A percentile compares a stretch with the other conserved stretches of the same genome.
phyloP scores from a whole-genome alignment of 495 filamentous ascomycete species.

The Penicillium herquei region DNA sequence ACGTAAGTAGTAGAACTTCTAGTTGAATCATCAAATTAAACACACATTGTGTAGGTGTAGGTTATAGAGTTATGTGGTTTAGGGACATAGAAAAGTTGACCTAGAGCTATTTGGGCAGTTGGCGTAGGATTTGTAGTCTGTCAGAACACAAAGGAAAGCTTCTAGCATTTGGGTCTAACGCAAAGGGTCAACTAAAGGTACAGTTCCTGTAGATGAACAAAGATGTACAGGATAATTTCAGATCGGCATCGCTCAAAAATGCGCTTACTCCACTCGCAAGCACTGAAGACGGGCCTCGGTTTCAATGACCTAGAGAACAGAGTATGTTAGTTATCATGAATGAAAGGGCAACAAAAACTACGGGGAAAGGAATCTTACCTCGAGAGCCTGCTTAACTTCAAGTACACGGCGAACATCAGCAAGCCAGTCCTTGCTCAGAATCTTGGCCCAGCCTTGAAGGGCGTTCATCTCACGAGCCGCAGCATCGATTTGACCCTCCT shows the following conservation, averaged over 20 bases:
- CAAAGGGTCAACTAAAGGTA: slow-evolving; percentile 46
- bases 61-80: no score
- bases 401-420: slow-evolving; percentile 81
- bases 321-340: background rate
- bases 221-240: slow-evolving; percentile 36
- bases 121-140: no score
- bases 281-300: slow-evolving; percentile 51
- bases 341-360: background rate
- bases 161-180: slow-evolving; percentile 45
- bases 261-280: slow-evolving; percentile 47
- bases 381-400: slow-evolving; percentile 93
- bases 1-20: no score
- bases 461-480: slow-evolving; percentile 95
- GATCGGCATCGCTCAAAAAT: slow-evolving; percentile 32
- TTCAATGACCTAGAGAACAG: slow-evolving; percentile 41
- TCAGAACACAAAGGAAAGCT: slow-evolving; percentile 29
- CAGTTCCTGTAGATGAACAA: slow-evolving; percentile 40
- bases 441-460: slow-evolving; percentile 90
- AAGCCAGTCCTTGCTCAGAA: slow-evolving; percentile 88
- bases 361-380: slow-evolving; percentile 57
- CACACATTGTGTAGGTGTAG: no score
- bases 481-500: slow-evolving; percentile 87
- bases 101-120: no score
- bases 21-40: no score
- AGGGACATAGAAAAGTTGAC: no score